Percentiles rank a stretch among this genome's conserved stretches.
Evolutionary conservation across 306 rosid species (phyloP).

Genomic region (Acacia melanoxylon): DNA sequence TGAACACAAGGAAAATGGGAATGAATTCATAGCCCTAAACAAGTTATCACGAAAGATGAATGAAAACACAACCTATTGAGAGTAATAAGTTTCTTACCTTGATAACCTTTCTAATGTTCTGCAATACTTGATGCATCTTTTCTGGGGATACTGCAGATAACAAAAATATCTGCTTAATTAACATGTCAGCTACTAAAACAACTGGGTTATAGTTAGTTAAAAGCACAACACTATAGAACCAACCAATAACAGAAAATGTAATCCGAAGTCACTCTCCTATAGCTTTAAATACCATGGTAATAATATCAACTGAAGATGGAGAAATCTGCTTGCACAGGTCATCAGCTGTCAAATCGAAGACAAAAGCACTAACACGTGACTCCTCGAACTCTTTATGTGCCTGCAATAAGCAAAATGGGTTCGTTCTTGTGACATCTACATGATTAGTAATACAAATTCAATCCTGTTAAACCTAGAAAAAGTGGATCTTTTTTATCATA

Average conservation of each 20-base stretch:
- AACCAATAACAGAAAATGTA: constrained; percentile 18
- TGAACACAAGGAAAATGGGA: constrained; percentile 39
- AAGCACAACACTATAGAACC: constrained; percentile 25
- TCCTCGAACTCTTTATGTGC: constrained; percentile 74
- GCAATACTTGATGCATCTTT: constrained; percentile 77
- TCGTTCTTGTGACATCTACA: constrained; percentile 12
- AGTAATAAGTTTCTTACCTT: constrained; percentile 48
- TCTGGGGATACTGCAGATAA: constrained; percentile 96
- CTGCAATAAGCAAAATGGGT: constrained; percentile 44
- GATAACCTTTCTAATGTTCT: constrained; percentile 72
- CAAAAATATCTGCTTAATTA: constrained; percentile 91
- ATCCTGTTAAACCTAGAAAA: background rate
- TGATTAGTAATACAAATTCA: constrained; percentile 21
- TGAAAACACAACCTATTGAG: constrained; percentile 20
- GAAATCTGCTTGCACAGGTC: constrained; percentile 63
- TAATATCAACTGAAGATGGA: constrained; percentile 78
- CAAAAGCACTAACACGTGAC: constrained; percentile 69
- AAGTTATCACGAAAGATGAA: constrained; percentile 12
- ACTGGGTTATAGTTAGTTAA: constrained; percentile 15
- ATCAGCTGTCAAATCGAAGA: constrained; percentile 86
- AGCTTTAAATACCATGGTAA: constrained; percentile 75
- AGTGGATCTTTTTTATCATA: constrained; percentile 1
- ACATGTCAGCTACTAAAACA: constrained; percentile 64
- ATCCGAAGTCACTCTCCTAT: constrained; percentile 5
- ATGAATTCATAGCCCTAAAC: constrained; percentile 26